Evolutionary conservation across 1,139 yeast genomes (phyloP).

Genomic region (Debaryomyces nepalensis): DNA sequence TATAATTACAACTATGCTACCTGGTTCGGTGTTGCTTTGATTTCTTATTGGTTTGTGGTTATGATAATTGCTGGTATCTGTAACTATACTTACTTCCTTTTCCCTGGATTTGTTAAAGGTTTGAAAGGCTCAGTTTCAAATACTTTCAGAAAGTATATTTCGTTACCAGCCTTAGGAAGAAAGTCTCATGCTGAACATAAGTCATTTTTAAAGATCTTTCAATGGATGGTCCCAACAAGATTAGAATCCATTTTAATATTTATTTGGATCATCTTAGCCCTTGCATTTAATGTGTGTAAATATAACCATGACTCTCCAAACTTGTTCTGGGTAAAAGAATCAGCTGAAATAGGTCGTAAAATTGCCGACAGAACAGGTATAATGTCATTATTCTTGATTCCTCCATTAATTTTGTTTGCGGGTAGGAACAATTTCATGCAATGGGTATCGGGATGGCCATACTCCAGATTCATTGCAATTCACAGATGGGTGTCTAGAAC

Average conservation of each 20-base stretch:
- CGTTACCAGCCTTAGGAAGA: constrained; percentile 53
- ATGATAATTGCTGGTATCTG: constrained; percentile 44
- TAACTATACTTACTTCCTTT: constrained; percentile 36
- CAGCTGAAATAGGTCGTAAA: constrained; percentile 54
- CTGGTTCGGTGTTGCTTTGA: constrained; percentile 54
- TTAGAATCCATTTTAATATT: constrained; percentile 57
- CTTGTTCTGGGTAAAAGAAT: constrained; percentile 32
- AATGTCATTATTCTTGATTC: constrained; percentile 51
- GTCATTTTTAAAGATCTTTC: constrained; percentile 33
- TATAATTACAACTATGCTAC: constrained; percentile 49
- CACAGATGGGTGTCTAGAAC: constrained; percentile 71
- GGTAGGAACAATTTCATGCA: constrained; percentile 72
- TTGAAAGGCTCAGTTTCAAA: constrained; percentile 41
- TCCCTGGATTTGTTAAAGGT: constrained; percentile 39
- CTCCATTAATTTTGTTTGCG: constrained; percentile 58
- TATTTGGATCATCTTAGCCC: constrained; percentile 53
- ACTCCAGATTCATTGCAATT: constrained; percentile 60
- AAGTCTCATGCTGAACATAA: constrained; percentile 46
- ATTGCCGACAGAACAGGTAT: constrained; percentile 67
- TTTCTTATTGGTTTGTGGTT: constrained; percentile 47
- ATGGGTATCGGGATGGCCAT: constrained; percentile 68
- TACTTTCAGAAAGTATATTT: constrained; percentile 43
- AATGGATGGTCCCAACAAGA: constrained; percentile 62
- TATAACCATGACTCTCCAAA: constrained; percentile 45
- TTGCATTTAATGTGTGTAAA: constrained; percentile 49